Conservation (phyloP, 768 basidiomycete species). For the Pulveroboletus sp. region DNA sequence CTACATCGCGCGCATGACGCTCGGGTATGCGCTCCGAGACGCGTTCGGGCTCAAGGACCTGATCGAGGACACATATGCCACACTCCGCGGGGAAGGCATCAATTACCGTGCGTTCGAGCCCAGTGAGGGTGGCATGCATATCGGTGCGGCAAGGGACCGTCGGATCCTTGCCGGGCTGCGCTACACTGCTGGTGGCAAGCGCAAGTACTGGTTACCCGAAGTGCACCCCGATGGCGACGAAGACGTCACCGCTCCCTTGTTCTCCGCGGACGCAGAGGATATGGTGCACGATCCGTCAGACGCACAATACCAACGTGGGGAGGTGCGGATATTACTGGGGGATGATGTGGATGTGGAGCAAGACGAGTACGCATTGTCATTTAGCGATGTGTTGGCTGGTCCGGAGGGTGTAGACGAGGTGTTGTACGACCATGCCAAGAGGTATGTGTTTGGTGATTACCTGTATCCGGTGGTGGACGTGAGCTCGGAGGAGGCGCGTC, state of each 20-base stretch:
- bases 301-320: constrained; percentile 32
- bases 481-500: constrained; percentile 48
- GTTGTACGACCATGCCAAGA: constrained; percentile 69
- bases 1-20: constrained; percentile 85
- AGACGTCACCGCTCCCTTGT: constrained; percentile 72
- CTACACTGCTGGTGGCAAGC: constrained; percentile 84
- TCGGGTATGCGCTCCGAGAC: constrained; percentile 83
- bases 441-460: constrained; percentile 86
- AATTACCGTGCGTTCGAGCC: constrained; percentile 97
- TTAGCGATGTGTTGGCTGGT: constrained; percentile 31
- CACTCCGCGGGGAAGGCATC: constrained; percentile 84
- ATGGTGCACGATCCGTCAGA: constrained; percentile 65
- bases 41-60: constrained; percentile 86
- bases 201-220: constrained; percentile 94
- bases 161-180: constrained; percentile 89
- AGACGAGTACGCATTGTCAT: constrained; percentile 30
- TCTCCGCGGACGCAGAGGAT: constrained; percentile 55
- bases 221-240: constrained; percentile 24
- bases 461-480: constrained; percentile 88
- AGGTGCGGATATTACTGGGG: constrained; percentile 7
- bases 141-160: constrained; percentile 79
- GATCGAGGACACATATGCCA: constrained; percentile 75
- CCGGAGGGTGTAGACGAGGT: constrained; percentile 69
- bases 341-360: constrained; percentile 32
- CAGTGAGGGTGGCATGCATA: constrained; percentile 88